Conservation (phyloP, 75 land plant genomes). For the Ceratopteris richardii region DNA sequence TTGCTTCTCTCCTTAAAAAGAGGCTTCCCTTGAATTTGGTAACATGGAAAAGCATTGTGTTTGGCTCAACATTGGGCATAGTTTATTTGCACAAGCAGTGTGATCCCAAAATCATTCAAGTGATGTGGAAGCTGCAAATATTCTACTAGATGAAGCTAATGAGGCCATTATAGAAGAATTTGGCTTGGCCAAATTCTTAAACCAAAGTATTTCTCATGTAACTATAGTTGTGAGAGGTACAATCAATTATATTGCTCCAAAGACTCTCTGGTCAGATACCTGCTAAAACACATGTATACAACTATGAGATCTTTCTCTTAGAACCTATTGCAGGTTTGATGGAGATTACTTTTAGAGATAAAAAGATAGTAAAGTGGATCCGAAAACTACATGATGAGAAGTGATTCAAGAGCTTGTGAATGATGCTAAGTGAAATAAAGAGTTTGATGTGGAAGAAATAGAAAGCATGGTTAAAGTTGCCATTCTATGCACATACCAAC, state of each 20-base stretch:
- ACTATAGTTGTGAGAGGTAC: conserved; percentile 74
- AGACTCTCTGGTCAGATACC: conserved; percentile 36
- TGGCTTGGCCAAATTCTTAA: conserved; percentile 76
- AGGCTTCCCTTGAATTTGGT: conserved; percentile 66
- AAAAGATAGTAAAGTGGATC: conserved; percentile 71
- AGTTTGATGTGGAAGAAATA: conserved; percentile 24
- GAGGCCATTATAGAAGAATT: conserved; percentile 82
- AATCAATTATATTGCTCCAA: conserved; percentile 40
- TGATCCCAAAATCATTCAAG: conserved; percentile 96
- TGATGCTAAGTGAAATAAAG: conserved; percentile 13
- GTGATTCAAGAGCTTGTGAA: conserved; percentile 29
- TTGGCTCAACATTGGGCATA: conserved; percentile 64
- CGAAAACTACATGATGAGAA: conserved; percentile 26
- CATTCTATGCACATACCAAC: conserved; percentile 28
- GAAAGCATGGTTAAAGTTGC: conserved; percentile 45
- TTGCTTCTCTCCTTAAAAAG: too few relatives aligned
- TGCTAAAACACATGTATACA: conserved; percentile 38
- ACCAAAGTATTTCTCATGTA: conserved; percentile 68
- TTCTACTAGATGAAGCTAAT: conserved; percentile 71
- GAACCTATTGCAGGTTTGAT: conserved; percentile 58
- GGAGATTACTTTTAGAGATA: conserved; percentile 59
- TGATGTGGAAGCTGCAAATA: conserved; percentile 94
- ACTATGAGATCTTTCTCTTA: conserved; percentile 33
- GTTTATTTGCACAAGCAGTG: conserved; percentile 80
- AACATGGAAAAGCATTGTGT: conserved; percentile 57